Base-by-base conservation (phyloP, 495 filamentous ascomycete genomes). In the Neurospora sp. region DNA sequence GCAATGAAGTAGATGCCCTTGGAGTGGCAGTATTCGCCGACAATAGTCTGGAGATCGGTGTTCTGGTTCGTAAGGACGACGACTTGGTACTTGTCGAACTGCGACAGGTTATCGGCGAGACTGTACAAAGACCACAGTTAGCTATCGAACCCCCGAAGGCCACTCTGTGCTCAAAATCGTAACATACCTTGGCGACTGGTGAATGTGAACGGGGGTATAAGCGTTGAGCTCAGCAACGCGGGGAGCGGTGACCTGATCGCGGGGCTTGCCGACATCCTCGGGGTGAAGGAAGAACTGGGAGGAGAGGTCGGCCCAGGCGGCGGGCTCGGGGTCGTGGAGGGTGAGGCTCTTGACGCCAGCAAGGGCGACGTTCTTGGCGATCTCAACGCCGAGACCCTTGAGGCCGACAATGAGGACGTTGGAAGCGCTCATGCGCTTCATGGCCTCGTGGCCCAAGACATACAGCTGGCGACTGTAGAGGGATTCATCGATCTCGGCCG, bases 391-490 rank as follows among this genome's bases (percentile, higher is more conserved):
- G 40, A 99, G 88, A 22, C 96, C 96, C 80, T 94, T 93, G 75
- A 98, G 83, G 70, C 96, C 96, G 70, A 94, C 92, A 70, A 99
- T 88, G 22, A 99, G 91, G 61, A 99, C 89, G 80, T 98, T 94
- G 27, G 96, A 98, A 69, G 94, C 92, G 80, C 94, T 88, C 96
- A 99, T 99, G 71, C 94, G 92, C 85, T 97, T 98, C 96, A 99
- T 99, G 70, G 96, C 96, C 85, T 99, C 96, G 82, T 98, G 96
- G 40, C 96, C 96, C 72, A 99, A 89, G 70, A 99, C 96, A 81
- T 99, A 97, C 68, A 99, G 93, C 83, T 99, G 96, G 72, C 96
- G 89, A 82, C 94, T 97, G 87, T 99, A 99, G 74, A 99, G 88
- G 70, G 92, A 93, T 83, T 99, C 96, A 81, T 99, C 96, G 83